Conservation (phyloP, 2,329 filamentous ascomycete genomes). For the Aureobasidium namibiae region DNA sequence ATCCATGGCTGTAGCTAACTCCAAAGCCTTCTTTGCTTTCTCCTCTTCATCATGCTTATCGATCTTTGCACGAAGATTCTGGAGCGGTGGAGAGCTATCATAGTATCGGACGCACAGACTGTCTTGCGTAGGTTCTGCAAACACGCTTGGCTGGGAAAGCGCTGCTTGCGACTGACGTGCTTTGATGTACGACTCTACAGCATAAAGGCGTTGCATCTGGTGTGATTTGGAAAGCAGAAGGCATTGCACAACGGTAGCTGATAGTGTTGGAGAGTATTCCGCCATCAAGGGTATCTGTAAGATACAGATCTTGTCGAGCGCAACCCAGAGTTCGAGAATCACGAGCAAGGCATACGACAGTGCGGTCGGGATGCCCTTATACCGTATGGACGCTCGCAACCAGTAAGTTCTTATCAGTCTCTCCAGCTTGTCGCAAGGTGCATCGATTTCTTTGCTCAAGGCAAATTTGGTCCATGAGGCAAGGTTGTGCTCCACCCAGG, state of each 20-base stretch:
- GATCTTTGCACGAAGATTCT: constrained; percentile 27
- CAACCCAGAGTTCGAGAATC: constrained; percentile 50
- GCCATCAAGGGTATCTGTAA: constrained; percentile 39
- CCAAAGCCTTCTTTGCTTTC: constrained; percentile 30
- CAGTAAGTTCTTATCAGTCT: constrained; percentile 18
- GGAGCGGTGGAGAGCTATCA: constrained; percentile 21
- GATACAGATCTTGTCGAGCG: constrained; percentile 44
- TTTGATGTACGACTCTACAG: constrained; percentile 43
- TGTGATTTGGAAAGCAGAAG: constrained; percentile 41
- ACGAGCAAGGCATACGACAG: constrained; percentile 47
- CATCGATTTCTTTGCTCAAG: neutral
- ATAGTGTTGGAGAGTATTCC: constrained; percentile 46
- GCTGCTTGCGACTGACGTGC: constrained; percentile 22
- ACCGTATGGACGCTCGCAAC: constrained; percentile 24
- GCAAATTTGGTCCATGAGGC: constrained; percentile 12
- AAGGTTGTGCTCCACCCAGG: constrained; percentile 17
- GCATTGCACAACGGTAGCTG: constrained; percentile 43
- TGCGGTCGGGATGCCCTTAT: constrained; percentile 39
- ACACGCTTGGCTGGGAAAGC: constrained; percentile 21
- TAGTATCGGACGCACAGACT: constrained; percentile 41
- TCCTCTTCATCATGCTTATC: constrained; percentile 23
- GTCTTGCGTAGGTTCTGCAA: constrained; percentile 40
- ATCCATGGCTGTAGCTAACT: constrained; percentile 25
- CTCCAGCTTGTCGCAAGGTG: constrained; percentile 12
- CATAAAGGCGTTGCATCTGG: constrained; percentile 45